phyloP scores from a whole-genome alignment of 1,139 yeast species.

The Suhomyces terraborum region DNA sequence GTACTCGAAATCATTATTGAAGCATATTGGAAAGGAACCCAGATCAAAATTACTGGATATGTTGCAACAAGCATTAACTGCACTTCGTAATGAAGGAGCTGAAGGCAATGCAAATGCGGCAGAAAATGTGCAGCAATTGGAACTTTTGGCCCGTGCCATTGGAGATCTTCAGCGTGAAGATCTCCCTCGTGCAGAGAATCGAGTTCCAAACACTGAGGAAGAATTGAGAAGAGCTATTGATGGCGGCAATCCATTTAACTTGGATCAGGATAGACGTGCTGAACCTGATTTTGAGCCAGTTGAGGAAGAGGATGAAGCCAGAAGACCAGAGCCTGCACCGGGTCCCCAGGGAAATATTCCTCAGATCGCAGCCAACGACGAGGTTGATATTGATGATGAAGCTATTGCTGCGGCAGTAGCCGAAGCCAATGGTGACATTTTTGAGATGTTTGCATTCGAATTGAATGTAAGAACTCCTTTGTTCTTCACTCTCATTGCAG shows the following conservation, averaged over 20 bases:
- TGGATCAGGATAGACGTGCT: neutral
- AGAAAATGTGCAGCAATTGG: constrained; percentile 28
- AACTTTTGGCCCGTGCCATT: constrained; percentile 34
- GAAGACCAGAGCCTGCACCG: neutral
- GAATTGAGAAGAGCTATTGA: constrained; percentile 25
- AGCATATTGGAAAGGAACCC: constrained; percentile 60
- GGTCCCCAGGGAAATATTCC: neutral
- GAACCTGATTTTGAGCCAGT: neutral
- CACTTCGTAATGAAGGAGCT: constrained; percentile 28
- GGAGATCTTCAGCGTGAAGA: constrained; percentile 31
- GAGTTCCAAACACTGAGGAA: constrained; percentile 19
- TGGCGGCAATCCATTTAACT: constrained; percentile 3
- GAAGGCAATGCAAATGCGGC: constrained; percentile 25
- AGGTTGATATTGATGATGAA: constrained; percentile 4
- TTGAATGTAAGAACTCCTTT: constrained; percentile 41
- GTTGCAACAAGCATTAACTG: constrained; percentile 22
- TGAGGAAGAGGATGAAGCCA: neutral
- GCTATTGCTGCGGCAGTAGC: constrained; percentile 15
- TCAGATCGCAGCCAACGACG: neutral
- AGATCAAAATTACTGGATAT: constrained; percentile 35
- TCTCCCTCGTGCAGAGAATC: neutral
- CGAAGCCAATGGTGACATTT: constrained; percentile 23
- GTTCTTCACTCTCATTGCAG: constrained; percentile 38
- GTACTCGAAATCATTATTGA: constrained; percentile 54
- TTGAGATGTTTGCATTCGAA: constrained; percentile 41